Evolutionary conservation across 768 basidiomycete genomes (phyloP), one percentile per base, ranked within the genome.

Genomic region (Pisolithus microcarpus): DNA sequence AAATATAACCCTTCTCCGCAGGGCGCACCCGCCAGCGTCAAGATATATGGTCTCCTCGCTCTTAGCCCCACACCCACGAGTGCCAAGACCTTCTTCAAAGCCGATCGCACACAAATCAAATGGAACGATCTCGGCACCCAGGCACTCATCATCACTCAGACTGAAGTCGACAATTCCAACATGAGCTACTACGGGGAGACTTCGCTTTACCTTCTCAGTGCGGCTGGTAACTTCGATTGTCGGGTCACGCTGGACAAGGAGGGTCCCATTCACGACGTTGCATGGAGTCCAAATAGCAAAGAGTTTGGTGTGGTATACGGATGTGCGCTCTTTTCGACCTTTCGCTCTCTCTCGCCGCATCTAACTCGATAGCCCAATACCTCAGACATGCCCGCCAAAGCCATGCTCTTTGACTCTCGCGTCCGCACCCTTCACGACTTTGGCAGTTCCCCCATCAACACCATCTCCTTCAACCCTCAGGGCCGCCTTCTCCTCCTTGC

Each of bases 101-200:
- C 93, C 1, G 93, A 98, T 71, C 85, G 87, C 43, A 81, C 90
- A 4, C 80, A 81, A 61, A 85, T 99, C 69, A 97, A 97, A 70
- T 99, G 95, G 95, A 98, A 97, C 63, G 82, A 80, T 7, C 79
- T 93, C 16, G 96, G 95, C 18, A 95, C 93, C 0, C 90, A 91
- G 62, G 87, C 94, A 2, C 74, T 99, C 50, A 78, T 97, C 53
- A 70, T 97, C 36, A 94, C 95, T 0, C 91, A 94, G 62, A 95
- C 94, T 4, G 96, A 99, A 61, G 94, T 97, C 48, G 95, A 99
- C 63, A 91, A 90, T 65, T 86, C 90, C 43, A 95, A 95, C 68
- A 96, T 90, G 79, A 93, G 86, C 61, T 99, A 99, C 68, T 99
- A 98, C 58, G 96, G 96, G 49, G 95, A 98, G 74, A 96, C 94